These are phyloP conservation scores for Mimosa pudica DNA, from an alignment of 306 rosid species.

Conservation along the genomic window DNA sequence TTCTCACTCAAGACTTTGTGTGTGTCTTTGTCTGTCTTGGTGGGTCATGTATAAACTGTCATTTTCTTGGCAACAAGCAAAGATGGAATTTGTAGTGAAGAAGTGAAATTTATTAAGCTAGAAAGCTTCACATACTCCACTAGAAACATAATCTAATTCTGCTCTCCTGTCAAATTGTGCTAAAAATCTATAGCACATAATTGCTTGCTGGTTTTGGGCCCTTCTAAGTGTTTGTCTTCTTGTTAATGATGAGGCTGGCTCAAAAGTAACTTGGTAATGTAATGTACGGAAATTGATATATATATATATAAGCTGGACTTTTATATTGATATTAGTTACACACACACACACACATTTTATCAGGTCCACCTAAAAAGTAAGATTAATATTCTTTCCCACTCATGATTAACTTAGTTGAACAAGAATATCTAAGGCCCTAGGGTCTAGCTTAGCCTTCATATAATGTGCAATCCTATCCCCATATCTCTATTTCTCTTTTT, in stretches of 20 bases:
- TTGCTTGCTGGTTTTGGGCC: not conserved
- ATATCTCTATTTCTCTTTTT: not conserved
- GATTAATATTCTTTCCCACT: not conserved
- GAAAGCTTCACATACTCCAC: not conserved
- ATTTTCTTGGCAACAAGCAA: not conserved
- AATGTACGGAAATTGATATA: not conserved
- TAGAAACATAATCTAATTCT: not conserved
- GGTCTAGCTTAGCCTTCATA: slow-evolving; percentile 2
- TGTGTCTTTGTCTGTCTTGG: not conserved
- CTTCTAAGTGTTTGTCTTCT: slow-evolving; percentile 18
- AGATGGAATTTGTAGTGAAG: not conserved
- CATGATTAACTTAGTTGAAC: not conserved
- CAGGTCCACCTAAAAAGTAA: not conserved
- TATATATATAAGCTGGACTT: not conserved
- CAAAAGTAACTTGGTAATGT: not conserved
- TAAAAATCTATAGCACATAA: not conserved
- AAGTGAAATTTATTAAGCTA: not conserved
- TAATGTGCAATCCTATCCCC: not conserved
- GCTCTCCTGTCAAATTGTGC: not conserved
- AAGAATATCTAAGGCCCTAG: not conserved
- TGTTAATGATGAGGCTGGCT: not conserved
- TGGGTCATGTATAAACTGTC: not conserved
- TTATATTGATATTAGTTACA: not conserved
- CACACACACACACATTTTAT: not conserved
- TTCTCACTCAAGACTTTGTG: not conserved